Evolutionary conservation across 2,329 filamentous ascomycete species (phyloP).

Genomic region (Fusarium illudens): DNA sequence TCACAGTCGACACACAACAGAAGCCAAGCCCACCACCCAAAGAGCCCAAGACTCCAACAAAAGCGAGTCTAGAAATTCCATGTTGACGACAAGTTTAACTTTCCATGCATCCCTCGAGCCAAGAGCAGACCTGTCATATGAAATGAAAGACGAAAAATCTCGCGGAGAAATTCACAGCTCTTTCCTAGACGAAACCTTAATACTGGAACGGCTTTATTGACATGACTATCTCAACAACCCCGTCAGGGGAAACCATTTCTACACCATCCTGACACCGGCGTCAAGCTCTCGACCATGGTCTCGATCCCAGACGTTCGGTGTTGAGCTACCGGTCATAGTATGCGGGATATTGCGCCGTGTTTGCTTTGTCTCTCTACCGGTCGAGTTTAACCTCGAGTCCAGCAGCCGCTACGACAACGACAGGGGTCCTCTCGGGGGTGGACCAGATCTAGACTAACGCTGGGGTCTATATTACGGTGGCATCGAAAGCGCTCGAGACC

Average conservation of each 20-base stretch:
- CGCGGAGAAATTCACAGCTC: not conserved
- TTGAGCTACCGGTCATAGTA: not conserved
- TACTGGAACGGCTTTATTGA: not conserved
- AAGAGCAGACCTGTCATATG: not conserved
- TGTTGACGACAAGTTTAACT: slow-evolving; percentile 10
- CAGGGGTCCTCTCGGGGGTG: no score
- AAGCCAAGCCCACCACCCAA: slow-evolving; percentile 38
- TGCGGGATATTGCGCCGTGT: not conserved
- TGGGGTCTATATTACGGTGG: not conserved
- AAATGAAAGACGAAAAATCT: not conserved
- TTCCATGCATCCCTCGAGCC: not conserved
- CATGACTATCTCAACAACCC: not conserved
- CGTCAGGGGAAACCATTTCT: not conserved
- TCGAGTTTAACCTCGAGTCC: not conserved
- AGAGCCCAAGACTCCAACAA: slow-evolving; percentile 45
- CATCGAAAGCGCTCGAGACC: not conserved
- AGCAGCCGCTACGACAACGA: not conserved
- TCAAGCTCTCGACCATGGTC: not conserved
- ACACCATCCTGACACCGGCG: not conserved
- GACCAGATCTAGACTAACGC: not conserved
- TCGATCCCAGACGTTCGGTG: not conserved
- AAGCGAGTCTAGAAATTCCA: slow-evolving; percentile 40
- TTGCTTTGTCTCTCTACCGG: not conserved
- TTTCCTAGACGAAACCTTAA: not conserved
- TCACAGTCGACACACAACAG: slow-evolving; percentile 41